Conservation (phyloP, 257 asterid species). For the Ballota nigra region DNA sequence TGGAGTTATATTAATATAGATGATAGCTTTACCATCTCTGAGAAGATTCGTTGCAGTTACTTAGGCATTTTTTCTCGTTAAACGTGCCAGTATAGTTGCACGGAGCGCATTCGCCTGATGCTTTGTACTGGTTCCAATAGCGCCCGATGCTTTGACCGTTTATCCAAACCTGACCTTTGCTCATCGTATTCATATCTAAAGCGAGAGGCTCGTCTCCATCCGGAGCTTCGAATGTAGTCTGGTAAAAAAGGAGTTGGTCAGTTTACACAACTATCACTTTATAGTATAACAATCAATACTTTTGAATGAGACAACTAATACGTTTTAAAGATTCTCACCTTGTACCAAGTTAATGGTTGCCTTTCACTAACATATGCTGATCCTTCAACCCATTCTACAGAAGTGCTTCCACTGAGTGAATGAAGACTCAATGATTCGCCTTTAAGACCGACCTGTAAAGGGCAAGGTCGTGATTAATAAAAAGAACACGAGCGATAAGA, state of each 20-base stretch:
- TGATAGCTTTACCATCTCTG: constrained; percentile 68
- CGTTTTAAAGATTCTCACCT: constrained; percentile 37
- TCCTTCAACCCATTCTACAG: constrained; percentile 87
- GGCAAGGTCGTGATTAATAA: background rate
- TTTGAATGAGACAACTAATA: background rate
- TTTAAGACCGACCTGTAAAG: constrained; percentile 73
- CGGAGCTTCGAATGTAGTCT: constrained; percentile 89
- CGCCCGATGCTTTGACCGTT: constrained; percentile 92
- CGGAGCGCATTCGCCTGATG: constrained; percentile 60
- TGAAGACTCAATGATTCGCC: constrained; percentile 91
- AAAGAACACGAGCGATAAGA: background rate
- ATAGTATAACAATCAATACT: background rate
- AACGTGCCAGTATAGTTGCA: constrained; percentile 84
- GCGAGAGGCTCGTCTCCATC: constrained; percentile 85
- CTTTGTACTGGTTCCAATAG: constrained; percentile 79
- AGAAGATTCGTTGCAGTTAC: constrained; percentile 79
- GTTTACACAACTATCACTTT: too few relatives aligned
- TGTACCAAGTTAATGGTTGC: constrained; percentile 94
- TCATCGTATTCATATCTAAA: constrained; percentile 85
- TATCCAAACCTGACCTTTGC: constrained; percentile 98
- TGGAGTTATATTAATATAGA: background rate
- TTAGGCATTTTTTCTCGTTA: constrained; percentile 71
- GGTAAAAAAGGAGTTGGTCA: constrained; percentile 24
- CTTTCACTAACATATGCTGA: constrained; percentile 54
- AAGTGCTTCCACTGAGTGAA: constrained; percentile 82